phyloP scores from a whole-genome alignment of 352 stramenopile species.

The Pythium pyrilobum region DNA sequence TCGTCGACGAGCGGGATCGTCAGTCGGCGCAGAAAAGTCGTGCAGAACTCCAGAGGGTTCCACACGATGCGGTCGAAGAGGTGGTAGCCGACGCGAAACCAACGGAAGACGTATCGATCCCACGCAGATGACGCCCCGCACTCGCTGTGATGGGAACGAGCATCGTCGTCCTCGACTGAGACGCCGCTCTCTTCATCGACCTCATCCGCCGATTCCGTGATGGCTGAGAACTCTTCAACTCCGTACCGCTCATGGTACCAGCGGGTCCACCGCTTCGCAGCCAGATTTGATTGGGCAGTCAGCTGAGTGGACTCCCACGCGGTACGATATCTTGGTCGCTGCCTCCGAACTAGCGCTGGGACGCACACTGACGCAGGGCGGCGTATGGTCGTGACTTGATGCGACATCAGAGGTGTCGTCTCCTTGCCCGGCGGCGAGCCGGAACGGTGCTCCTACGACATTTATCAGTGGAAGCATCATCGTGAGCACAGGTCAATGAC shows the following conservation, averaged over 20 bases:
- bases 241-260: slow-evolving; percentile 55
- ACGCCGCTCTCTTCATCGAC: slow-evolving; percentile 13
- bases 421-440: slow-evolving; percentile 22
- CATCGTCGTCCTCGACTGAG: not conserved
- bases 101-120: slow-evolving; percentile 14
- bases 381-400: slow-evolving; percentile 41
- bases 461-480: not conserved
- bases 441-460: slow-evolving; percentile 8
- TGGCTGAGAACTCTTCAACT: slow-evolving; percentile 44
- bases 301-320: slow-evolving; percentile 57
- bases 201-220: slow-evolving; percentile 25
- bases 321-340: slow-evolving; percentile 32
- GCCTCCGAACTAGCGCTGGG: slow-evolving; percentile 31
- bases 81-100: slow-evolving; percentile 21
- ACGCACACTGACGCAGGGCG: slow-evolving; percentile 58
- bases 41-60: slow-evolving; percentile 63
- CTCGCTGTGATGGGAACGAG: not conserved
- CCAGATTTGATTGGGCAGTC: slow-evolving; percentile 51
- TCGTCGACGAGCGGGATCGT: slow-evolving; percentile 77
- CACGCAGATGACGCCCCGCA: not conserved
- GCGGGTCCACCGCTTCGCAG: slow-evolving; percentile 59
- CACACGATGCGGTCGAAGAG: slow-evolving; percentile 50
- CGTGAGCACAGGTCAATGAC: not conserved
- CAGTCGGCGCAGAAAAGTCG: slow-evolving; percentile 59
- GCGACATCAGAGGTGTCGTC: slow-evolving; percentile 47